These are phyloP conservation scores for Lactifluus volemus DNA, from an alignment of 768 basidiomycete species.

Conservation along the genomic window DNA sequence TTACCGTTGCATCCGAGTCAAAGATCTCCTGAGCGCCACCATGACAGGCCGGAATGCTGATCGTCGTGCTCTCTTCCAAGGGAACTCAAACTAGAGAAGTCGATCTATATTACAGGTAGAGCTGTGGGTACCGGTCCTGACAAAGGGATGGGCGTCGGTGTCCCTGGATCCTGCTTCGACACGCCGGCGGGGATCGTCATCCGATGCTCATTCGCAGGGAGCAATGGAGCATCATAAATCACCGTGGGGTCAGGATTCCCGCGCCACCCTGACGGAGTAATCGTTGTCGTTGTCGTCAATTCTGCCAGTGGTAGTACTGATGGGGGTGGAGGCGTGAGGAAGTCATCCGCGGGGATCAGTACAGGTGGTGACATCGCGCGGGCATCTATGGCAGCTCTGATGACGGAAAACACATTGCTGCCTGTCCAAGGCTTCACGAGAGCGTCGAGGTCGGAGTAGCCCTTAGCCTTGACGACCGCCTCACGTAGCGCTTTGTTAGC, in stretches of 20 bases:
- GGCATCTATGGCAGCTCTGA: slow-evolving; percentile 12
- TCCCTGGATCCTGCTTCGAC: slow-evolving; percentile 15
- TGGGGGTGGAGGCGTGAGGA: neutral
- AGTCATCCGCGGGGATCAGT: slow-evolving; percentile 3
- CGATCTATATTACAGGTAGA: slow-evolving; percentile 4
- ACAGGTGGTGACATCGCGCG: slow-evolving; percentile 7
- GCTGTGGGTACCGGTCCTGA: neutral
- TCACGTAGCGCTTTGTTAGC: slow-evolving; percentile 50
- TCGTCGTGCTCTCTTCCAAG: neutral
- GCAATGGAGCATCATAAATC: slow-evolving; percentile 14
- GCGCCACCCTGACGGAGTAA: slow-evolving; percentile 18
- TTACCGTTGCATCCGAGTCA: too few species aligned
- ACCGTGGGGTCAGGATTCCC: slow-evolving; percentile 18
- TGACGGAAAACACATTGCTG: slow-evolving; percentile 17
- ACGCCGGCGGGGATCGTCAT: slow-evolving; percentile 14
- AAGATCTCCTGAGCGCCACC: too few species aligned
- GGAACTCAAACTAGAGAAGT: neutral
- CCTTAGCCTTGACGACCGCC: slow-evolving; percentile 50
- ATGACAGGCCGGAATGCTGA: too few species aligned
- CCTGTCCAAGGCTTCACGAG: slow-evolving; percentile 20
- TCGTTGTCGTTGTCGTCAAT: neutral
- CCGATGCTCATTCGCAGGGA: slow-evolving; percentile 16
- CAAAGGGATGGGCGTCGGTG: slow-evolving; percentile 16
- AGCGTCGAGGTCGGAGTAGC: slow-evolving; percentile 29
- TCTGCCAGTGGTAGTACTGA: neutral